A percentile compares a stretch with the other conserved stretches of the same genome.
Conservation (phyloP, 768 basidiomycete genomes). For the Rhodotorula sphaerocarpa region DNA sequence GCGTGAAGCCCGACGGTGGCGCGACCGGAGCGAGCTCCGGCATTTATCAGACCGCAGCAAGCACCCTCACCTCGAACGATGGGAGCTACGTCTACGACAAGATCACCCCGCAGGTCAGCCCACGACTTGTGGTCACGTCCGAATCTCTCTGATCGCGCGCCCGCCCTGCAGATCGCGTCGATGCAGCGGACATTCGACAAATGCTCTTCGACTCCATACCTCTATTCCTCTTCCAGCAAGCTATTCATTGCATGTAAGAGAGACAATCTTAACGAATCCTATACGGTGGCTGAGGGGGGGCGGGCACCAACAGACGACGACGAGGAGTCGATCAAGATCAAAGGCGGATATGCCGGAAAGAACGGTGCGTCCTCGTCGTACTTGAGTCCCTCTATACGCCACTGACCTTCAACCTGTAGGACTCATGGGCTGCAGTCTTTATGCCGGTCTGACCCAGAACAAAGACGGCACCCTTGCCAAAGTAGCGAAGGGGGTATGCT, state of each 20-base stretch:
- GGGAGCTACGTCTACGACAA: no score
- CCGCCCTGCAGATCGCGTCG: neutral
- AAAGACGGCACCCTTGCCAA: neutral
- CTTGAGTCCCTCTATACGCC: no score
- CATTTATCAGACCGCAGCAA: no score
- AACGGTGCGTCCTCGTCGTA: neutral
- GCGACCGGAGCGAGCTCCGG: no score
- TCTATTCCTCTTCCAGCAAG: neutral
- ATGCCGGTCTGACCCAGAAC: slow-evolving; percentile 17
- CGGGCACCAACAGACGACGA: slow-evolving; percentile 8
- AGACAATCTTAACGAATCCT: no score
- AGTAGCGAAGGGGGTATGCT: slow-evolving; percentile 12
- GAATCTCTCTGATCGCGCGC: no score
- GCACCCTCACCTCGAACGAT: no score
- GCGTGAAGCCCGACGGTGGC: no score
- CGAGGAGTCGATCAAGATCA: slow-evolving; percentile 1
- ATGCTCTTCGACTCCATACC: slow-evolving; percentile 14
- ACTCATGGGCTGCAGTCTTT: neutral
- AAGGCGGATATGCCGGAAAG: slow-evolving; percentile 2
- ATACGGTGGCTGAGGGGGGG: neutral
- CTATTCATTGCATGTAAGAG: slow-evolving; percentile 15
- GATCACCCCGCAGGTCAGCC: no score
- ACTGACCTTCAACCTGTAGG: no score
- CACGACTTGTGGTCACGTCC: no score
- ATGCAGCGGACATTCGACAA: slow-evolving; percentile 14